Percentiles rank a stretch among this genome's conserved stretches.
phyloP scores from a whole-genome alignment of 352 stramenopile genomes.

The Pythium monospermum region DNA sequence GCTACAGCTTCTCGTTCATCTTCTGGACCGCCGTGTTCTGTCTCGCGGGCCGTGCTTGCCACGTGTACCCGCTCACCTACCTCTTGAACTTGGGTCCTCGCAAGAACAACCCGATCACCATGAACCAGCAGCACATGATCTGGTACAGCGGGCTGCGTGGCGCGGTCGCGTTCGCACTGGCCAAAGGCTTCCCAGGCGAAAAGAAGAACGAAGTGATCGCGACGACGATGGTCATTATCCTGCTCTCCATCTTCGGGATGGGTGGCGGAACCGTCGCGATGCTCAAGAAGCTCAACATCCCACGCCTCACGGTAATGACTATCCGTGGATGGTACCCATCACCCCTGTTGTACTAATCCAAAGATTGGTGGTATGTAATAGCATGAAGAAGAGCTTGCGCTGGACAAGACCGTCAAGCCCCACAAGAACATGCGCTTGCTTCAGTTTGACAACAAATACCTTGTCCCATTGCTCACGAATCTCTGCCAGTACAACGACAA shows the following conservation, averaged over 20 bases:
- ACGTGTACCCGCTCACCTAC: slow-evolving; percentile 87
- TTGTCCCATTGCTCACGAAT: slow-evolving; percentile 77
- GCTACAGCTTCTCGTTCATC: slow-evolving; percentile 82
- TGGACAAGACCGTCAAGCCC: slow-evolving; percentile 76
- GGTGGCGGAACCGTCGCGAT: slow-evolving; percentile 87
- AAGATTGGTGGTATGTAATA: slow-evolving; percentile 18
- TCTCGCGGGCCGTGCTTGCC: slow-evolving; percentile 71
- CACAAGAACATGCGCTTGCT: slow-evolving; percentile 78
- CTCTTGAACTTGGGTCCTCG: slow-evolving; percentile 60
- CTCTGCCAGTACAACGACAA: slow-evolving; percentile 52
- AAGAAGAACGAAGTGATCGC: slow-evolving; percentile 84
- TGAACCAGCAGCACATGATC: slow-evolving; percentile 92
- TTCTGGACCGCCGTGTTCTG: slow-evolving; percentile 85
- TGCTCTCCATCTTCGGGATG: slow-evolving; percentile 90
- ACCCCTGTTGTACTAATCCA: background rate
- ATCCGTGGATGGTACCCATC: background rate
- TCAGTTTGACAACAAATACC: slow-evolving; percentile 85
- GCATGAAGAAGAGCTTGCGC: slow-evolving; percentile 60
- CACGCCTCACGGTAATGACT: slow-evolving; percentile 53
- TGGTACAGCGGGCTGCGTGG: slow-evolving; percentile 93
- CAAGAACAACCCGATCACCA: slow-evolving; percentile 56
- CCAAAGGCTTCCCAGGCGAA: slow-evolving; percentile 86
- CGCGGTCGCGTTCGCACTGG: slow-evolving; percentile 90
- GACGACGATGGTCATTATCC: slow-evolving; percentile 90
- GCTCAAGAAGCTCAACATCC: slow-evolving; percentile 85